Conservation (phyloP, 805 yeast genomes). For the Candida hungchunana region DNA sequence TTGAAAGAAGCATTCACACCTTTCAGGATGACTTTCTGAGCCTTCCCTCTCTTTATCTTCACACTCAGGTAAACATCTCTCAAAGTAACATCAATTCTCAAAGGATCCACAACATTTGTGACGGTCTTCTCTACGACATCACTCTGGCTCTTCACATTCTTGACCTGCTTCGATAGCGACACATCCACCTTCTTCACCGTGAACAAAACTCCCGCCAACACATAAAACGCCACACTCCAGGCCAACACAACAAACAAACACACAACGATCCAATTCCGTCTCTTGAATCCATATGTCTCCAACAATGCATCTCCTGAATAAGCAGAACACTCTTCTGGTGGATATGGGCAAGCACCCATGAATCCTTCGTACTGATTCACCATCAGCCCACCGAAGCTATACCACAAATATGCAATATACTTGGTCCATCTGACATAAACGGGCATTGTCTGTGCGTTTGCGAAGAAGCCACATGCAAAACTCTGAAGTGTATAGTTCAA, state of each 20-base stretch:
- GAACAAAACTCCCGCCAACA: slow-evolving; percentile 45
- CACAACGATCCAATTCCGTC: slow-evolving; percentile 53
- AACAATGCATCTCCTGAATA: slow-evolving; percentile 55
- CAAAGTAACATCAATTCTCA: slow-evolving; percentile 19
- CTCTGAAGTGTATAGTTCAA: slow-evolving; percentile 46
- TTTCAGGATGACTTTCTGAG: slow-evolving; percentile 18
- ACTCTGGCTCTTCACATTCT: slow-evolving; percentile 2
- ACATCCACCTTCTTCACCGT: slow-evolving; percentile 35
- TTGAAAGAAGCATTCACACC: slow-evolving; percentile 23
- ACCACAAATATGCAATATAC: slow-evolving; percentile 74
- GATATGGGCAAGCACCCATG: slow-evolving; percentile 52
- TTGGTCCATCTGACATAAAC: slow-evolving; percentile 85
- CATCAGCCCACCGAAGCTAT: slow-evolving; percentile 63
- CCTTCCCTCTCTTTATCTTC: slow-evolving; percentile 6
- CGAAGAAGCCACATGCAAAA: slow-evolving; percentile 78
- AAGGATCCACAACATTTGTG: slow-evolving; percentile 2
- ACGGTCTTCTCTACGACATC: neutral
- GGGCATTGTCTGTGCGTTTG: slow-evolving; percentile 69
- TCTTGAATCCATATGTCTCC: slow-evolving; percentile 52
- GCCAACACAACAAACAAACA: slow-evolving; percentile 60
- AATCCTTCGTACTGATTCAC: slow-evolving; percentile 64
- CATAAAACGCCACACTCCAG: slow-evolving; percentile 53
- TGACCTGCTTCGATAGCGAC: slow-evolving; percentile 22
- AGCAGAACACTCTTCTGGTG: slow-evolving; percentile 34
- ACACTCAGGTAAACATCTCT: slow-evolving; percentile 18